Evolutionary conservation across 768 basidiomycete genomes (phyloP), one percentile per base, ranked within the genome.

Genomic region (Leccinellum albellum): DNA sequence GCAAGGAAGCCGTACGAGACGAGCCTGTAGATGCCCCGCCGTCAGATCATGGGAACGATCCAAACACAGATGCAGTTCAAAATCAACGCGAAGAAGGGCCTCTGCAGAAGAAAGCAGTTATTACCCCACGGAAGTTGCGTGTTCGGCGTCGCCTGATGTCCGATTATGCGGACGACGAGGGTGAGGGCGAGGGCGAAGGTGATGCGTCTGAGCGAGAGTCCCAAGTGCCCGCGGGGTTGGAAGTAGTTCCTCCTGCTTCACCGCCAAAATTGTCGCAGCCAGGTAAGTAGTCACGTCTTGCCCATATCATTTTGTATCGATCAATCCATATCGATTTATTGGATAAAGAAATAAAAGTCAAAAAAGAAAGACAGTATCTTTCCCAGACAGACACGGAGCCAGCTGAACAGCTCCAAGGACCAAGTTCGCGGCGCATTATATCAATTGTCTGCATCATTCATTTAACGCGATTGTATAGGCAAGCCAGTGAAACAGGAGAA

Each of bases 401-500:
- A 0, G 14, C 28, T 3, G 58, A 51, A 15, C 21, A 17, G 4
- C 21, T 33, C 28, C 37, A 42, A 17, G 32, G 20, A 40, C 47
- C 5, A 0, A 50, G 67, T 68, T 51, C 6, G 21, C 20, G 14
- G 7, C 20, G 9, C 5, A 28, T 53, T 9, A 3, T 20, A 9
- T 31, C 1, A 8, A 21, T 9, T 2, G 13, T 40, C 23, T 15
- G 4, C n/a, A 28, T 45, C 2, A 15, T 32, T 21, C 21, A 15
- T 24, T 57, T 6, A 53, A 35, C 17, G n/a, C 10, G 3, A 17
- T 37, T 7, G 8, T n/a, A 37, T 20, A 69, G 66, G 44, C 32
- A 62, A 33, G 3, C 53, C 50, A 4, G 53, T 66, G 42, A 70
- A 64, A 54, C 55, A 57, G 44, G 68, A 67, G 13, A 67, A 58